A percentile compares a stretch with the other conserved stretches of the same genome.
Evolutionary conservation across 768 basidiomycete species (phyloP).

Genomic region (Trametes cingulata): DNA sequence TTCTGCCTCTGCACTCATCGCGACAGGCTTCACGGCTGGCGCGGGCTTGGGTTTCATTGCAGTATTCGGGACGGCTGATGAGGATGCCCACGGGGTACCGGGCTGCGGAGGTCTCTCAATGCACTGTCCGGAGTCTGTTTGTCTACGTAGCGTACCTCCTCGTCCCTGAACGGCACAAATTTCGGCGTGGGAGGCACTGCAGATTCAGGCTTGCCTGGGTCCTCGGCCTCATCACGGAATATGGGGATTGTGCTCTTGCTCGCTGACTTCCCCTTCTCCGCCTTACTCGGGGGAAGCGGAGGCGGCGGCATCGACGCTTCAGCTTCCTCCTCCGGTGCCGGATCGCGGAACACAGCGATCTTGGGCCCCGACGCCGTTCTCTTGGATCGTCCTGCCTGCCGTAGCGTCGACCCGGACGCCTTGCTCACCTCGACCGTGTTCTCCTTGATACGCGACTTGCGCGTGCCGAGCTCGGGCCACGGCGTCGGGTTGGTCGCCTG

Average conservation of each 20-base stretch:
- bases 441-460: slow-evolving; percentile 78
- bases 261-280: slow-evolving; percentile 10
- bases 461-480: slow-evolving; percentile 76
- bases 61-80: slow-evolving; percentile 46
- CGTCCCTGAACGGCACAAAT: slow-evolving; percentile 75
- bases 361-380: slow-evolving; percentile 54
- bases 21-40: slow-evolving; percentile 41
- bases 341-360: slow-evolving; percentile 68
- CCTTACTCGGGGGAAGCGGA: slow-evolving; percentile 32
- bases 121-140: neutral
- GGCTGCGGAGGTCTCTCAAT: slow-evolving; percentile 24
- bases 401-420: slow-evolving; percentile 64
- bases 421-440: slow-evolving; percentile 72
- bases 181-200: slow-evolving; percentile 49
- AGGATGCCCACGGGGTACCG: slow-evolving; percentile 33
- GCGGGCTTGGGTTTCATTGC: slow-evolving; percentile 64
- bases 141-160: slow-evolving; percentile 40
- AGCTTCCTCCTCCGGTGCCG: slow-evolving; percentile 37
- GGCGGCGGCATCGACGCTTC: slow-evolving; percentile 37
- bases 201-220: slow-evolving; percentile 8
- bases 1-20: slow-evolving; percentile 66
- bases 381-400: slow-evolving; percentile 58
- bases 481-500: slow-evolving; percentile 40
- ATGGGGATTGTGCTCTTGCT: slow-evolving; percentile 19
- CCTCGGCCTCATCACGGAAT: slow-evolving; percentile 25